Base-by-base conservation (phyloP, 108 stramenopile genomes). In the Discostella pseudostelligera region DNA sequence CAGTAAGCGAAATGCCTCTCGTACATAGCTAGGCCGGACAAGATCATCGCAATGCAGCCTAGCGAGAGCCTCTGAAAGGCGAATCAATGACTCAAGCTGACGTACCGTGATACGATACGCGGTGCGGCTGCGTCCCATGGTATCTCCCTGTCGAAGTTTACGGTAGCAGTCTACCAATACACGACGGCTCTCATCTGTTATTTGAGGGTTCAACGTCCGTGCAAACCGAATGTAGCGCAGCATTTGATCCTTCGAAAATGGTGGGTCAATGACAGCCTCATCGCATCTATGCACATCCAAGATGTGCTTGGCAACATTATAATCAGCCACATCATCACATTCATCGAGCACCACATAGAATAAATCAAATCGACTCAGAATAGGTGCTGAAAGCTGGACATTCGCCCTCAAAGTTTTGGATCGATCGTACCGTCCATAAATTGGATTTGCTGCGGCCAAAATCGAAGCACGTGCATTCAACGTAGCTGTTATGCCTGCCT, bases 271-370 rank as follows among this genome's bases (percentile, higher is more conserved):
- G 8, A 76, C 86, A n/a, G 39, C 66, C 29, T 82, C 86, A 25
- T 85, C 70, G 45, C 87, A 88, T 35, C 87, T 76, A 55, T 98
- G 96, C 4, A 98, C 97, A 29, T 90, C 84, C 35, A 99, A 69
- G 79, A 99, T 98, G 78, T 99, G 97, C 48, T 87, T 69, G 36
- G 97, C 97, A 42, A 99, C 97, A 62, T 76, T 83, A 42, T 84
- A 83, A 73, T 99, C 99, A 6, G 93, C 69, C 14, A 86, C 83
- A 12, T 96, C 95, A 62, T 96, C 92, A 64, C 97, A 97, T 62
- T 98, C 99, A 74, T 98, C 99, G 28, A 98, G 67, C 12, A 99
- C 96, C 12, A 99, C 95, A 82, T 98, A 99, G 78, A 99, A 98
- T 44, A 99, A 79, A 86, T 99, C 99, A 72, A 99, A 99, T 43